Evolutionary conservation across 1,139 yeast species (phyloP).

Genomic region (Diutina catenulata): DNA sequence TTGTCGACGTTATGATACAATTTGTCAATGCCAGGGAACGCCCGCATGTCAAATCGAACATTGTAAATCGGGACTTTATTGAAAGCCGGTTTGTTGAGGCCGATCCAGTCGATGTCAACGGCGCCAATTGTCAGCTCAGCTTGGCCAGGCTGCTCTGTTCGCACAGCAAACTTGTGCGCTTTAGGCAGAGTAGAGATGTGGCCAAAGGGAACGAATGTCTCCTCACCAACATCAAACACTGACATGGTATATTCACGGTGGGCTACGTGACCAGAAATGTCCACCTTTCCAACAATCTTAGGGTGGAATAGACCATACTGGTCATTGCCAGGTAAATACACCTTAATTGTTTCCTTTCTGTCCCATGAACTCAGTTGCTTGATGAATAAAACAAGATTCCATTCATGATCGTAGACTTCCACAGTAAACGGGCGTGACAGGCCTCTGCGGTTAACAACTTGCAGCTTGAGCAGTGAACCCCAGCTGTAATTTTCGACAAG

Average conservation of each 20-base stretch:
- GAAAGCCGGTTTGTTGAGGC: not conserved
- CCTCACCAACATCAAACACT: not conserved
- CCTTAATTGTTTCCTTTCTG: slow-evolving; percentile 3
- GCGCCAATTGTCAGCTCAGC: not conserved
- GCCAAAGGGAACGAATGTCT: not conserved
- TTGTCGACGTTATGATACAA: slow-evolving; percentile 2
- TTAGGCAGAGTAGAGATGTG: not conserved
- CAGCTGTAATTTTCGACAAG: slow-evolving; percentile 1
- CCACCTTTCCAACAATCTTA: not conserved
- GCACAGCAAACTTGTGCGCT: slow-evolving; percentile 1
- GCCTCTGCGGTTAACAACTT: not conserved
- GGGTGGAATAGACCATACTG: slow-evolving; percentile 2
- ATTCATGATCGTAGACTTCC: slow-evolving; percentile 4
- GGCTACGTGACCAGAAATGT: not conserved
- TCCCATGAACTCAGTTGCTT: slow-evolving; percentile 2
- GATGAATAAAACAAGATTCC: slow-evolving; percentile 1
- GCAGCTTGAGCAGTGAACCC: slow-evolving; percentile 1
- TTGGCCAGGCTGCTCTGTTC: not conserved
- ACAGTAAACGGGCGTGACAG: not conserved
- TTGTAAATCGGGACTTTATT: not conserved
- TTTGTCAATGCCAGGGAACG: not conserved
- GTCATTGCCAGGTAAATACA: slow-evolving; percentile 2
- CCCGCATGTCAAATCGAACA: not conserved
- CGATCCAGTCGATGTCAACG: slow-evolving; percentile 4
- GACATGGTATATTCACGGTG: not conserved